Percentiles rank a stretch among this genome's conserved stretches.
These are phyloP conservation scores for Beta macrorhiza DNA, from an alignment of 179 eudicot genomes.

Conservation along the genomic window DNA sequence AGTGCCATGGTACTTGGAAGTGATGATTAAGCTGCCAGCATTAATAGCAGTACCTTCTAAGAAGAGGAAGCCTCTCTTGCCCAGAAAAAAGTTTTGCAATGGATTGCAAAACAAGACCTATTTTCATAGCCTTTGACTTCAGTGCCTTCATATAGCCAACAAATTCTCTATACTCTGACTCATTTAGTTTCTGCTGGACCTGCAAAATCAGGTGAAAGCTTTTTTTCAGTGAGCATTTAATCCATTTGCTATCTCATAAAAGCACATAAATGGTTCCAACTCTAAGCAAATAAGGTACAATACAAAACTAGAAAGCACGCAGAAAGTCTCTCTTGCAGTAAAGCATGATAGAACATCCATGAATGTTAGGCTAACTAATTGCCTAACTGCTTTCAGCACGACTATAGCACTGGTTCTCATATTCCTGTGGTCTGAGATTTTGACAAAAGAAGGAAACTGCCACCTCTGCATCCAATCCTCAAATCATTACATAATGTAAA, in stretches of 20 bases:
- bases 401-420: background rate
- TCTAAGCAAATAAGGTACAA: background rate
- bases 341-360: slow-evolving; percentile 1
- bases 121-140: slow-evolving; percentile 74
- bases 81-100: slow-evolving; percentile 60
- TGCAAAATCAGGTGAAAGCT: slow-evolving; percentile 29
- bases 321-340: background rate
- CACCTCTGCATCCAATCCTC: background rate
- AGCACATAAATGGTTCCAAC: background rate
- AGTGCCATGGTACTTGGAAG: background rate
- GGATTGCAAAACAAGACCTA: slow-evolving; percentile 69
- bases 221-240: background rate
- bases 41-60: slow-evolving; percentile 50
- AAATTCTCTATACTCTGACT: slow-evolving; percentile 68
- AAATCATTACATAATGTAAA: background rate
- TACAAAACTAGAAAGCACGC: background rate
- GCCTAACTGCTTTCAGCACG: slow-evolving; percentile 2
- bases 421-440: background rate
- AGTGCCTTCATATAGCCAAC: slow-evolving; percentile 78
- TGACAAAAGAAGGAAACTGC: background rate
- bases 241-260: slow-evolving; percentile 3
- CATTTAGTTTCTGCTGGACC: slow-evolving; percentile 79
- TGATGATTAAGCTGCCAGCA: slow-evolving; percentile 6
- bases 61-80: slow-evolving; percentile 75
- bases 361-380: background rate